These are phyloP conservation scores for Lichenothelia convexa DNA, from an alignment of 495 filamentous ascomycete genomes.

Conservation along the genomic window DNA sequence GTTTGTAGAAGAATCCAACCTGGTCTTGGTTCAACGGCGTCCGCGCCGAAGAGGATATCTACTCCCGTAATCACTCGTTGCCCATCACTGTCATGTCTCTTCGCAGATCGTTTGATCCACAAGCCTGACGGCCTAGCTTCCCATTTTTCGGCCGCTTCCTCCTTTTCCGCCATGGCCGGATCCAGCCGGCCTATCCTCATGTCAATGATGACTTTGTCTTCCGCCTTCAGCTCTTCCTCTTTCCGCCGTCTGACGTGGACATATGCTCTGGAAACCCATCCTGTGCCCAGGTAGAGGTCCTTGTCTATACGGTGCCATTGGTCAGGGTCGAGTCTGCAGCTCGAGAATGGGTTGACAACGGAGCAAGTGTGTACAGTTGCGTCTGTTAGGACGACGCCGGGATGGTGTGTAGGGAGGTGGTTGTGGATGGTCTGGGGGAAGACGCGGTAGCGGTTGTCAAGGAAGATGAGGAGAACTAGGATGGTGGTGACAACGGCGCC, in stretches of 20 bases:
- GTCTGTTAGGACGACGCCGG: slow-evolving; percentile 53
- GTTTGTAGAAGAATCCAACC: slow-evolving; percentile 64
- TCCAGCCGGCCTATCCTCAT: slow-evolving; percentile 62
- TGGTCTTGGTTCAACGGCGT: slow-evolving; percentile 73
- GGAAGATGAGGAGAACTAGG: slow-evolving; percentile 30
- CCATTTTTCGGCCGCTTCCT: slow-evolving; percentile 48
- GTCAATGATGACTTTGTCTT: slow-evolving; percentile 71
- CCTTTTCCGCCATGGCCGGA: slow-evolving; percentile 42
- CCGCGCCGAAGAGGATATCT: slow-evolving; percentile 83
- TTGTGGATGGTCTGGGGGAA: slow-evolving; percentile 31
- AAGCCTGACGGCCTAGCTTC: slow-evolving; percentile 62
- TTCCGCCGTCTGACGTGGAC: slow-evolving; percentile 71
- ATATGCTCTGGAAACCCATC: slow-evolving; percentile 62
- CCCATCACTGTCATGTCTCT: slow-evolving; percentile 61
- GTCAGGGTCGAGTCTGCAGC: slow-evolving; percentile 57
- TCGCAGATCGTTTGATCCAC: slow-evolving; percentile 70
- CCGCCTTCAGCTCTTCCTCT: slow-evolving; percentile 60
- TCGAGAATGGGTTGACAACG: slow-evolving; percentile 52
- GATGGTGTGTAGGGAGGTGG: slow-evolving; percentile 37
- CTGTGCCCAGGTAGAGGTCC: slow-evolving; percentile 63
- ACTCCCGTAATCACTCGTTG: slow-evolving; percentile 61
- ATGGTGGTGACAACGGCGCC: slow-evolving; percentile 44
- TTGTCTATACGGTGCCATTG: slow-evolving; percentile 79
- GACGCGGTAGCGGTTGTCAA: slow-evolving; percentile 27
- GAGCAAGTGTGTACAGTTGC: slow-evolving; percentile 68